Evolutionary conservation across 2,329 filamentous ascomycete species (phyloP).

Genomic region (Lecanicillium sp.): DNA sequence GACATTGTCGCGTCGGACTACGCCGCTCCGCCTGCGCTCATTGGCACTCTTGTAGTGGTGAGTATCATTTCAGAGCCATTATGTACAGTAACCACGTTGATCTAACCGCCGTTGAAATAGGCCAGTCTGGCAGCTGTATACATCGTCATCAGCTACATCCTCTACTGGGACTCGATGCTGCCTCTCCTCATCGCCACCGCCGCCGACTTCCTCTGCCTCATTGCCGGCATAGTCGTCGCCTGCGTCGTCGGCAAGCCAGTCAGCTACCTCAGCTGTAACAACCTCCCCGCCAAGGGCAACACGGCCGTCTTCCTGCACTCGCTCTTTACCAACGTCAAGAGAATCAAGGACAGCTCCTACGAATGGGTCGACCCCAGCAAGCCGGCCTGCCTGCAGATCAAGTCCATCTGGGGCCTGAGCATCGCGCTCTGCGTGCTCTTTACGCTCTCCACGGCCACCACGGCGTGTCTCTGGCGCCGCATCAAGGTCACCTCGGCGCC

Average conservation of each 20-base stretch:
- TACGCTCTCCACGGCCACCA: constrained; percentile 52
- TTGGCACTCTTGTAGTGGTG: constrained; percentile 75
- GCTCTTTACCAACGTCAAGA: constrained; percentile 32
- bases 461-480: constrained; percentile 55
- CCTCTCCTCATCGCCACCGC: constrained; percentile 62
- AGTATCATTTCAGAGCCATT: constrained; percentile 25
- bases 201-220: constrained; percentile 61
- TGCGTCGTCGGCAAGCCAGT: constrained; percentile 74
- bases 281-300: constrained; percentile 33
- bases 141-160: constrained; percentile 70
- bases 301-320: constrained; percentile 37
- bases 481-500: constrained; percentile 33
- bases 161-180: constrained; percentile 69
- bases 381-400: constrained; percentile 72
- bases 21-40: constrained; percentile 61
- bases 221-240: constrained; percentile 71
- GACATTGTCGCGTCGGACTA: constrained; percentile 62
- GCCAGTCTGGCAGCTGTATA: constrained; percentile 74
- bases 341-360: constrained; percentile 23
- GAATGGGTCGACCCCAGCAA: constrained; percentile 44
- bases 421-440: constrained; percentile 72
- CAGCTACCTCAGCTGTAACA: constrained; percentile 65
- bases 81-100: not conserved
- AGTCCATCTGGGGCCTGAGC: constrained; percentile 78
- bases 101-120: constrained; percentile 32